phyloP scores from a whole-genome alignment of 2,329 filamentous ascomycete genomes.

The Sporothrix brunneoviolacea region DNA sequence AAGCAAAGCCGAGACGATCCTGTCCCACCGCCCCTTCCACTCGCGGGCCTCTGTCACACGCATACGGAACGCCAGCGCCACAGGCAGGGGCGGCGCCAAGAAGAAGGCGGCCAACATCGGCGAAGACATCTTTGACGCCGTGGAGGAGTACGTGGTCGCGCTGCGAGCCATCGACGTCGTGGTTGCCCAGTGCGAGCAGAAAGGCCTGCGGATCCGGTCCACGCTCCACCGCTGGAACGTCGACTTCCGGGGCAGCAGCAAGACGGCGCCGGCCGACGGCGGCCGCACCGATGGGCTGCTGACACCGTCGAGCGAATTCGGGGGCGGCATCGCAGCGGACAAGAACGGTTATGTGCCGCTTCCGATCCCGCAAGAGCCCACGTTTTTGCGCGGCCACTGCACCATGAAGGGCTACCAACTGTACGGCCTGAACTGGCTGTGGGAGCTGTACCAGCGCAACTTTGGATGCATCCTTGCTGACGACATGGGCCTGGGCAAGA shows the following conservation, averaged over 20 bases:
- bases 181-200: constrained; percentile 65
- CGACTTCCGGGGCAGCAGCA: constrained; percentile 37
- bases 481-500: constrained; percentile 96
- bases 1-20: constrained; percentile 60
- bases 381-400: constrained; percentile 68
- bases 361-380: constrained; percentile 57
- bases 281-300: background rate
- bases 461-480: constrained; percentile 90
- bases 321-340: constrained; percentile 12
- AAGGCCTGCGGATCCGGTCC: constrained; percentile 52
- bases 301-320: constrained; percentile 30
- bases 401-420: constrained; percentile 89
- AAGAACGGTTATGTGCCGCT: constrained; percentile 29
- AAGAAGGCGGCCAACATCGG: constrained; percentile 45
- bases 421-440: constrained; percentile 91
- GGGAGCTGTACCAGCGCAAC: constrained; percentile 69
- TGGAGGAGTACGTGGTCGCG: constrained; percentile 67
- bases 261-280: constrained; percentile 22
- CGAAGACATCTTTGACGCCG: constrained; percentile 43
- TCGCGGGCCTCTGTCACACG: constrained; percentile 58
- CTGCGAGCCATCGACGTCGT: constrained; percentile 80
- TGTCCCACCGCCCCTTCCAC: constrained; percentile 68
- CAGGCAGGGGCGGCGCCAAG: constrained; percentile 26
- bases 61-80: constrained; percentile 47
- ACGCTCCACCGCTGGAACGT: constrained; percentile 44